These are phyloP conservation scores for Podospora appendiculata DNA, from an alignment of 495 filamentous ascomycete species.

Conservation along the genomic window DNA sequence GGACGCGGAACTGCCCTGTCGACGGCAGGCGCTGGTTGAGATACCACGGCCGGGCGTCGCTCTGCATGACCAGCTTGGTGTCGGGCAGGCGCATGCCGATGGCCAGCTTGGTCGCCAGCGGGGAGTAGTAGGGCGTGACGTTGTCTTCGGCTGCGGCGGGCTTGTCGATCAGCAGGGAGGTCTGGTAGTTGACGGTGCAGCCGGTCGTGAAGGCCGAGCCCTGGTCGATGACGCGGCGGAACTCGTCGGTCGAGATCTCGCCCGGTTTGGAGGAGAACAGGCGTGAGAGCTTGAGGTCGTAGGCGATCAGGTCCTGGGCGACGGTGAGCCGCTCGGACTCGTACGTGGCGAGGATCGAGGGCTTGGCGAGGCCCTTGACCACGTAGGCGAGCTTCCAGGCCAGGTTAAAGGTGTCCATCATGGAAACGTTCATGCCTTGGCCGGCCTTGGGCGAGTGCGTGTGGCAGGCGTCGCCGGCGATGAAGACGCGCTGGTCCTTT, in stretches of 20 bases:
- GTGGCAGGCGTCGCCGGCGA: constrained; percentile 60
- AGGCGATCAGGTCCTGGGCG: constrained; percentile 49
- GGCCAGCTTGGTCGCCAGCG: not conserved
- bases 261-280: constrained; percentile 31
- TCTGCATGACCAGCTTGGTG: not conserved
- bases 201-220: not conserved
- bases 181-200: not conserved
- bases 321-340: constrained; percentile 49
- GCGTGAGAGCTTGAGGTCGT: constrained; percentile 45
- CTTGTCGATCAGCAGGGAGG: not conserved
- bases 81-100: not conserved
- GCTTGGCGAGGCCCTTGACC: constrained; percentile 41
- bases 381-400: constrained; percentile 59
- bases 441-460: constrained; percentile 62
- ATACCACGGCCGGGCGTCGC: not conserved
- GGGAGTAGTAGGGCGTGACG: not conserved
- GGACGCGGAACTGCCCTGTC: not conserved
- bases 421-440: constrained; percentile 61
- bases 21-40: not conserved
- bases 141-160: not conserved
- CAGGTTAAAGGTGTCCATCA: constrained; percentile 64
- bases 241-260: not conserved
- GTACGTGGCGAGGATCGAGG: constrained; percentile 49
- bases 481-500: constrained; percentile 45
- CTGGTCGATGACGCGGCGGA: not conserved